Evolutionary conservation across 768 basidiomycete species (phyloP), one percentile per base, ranked within the genome.

Genomic region (Boletus reticuloceps): DNA sequence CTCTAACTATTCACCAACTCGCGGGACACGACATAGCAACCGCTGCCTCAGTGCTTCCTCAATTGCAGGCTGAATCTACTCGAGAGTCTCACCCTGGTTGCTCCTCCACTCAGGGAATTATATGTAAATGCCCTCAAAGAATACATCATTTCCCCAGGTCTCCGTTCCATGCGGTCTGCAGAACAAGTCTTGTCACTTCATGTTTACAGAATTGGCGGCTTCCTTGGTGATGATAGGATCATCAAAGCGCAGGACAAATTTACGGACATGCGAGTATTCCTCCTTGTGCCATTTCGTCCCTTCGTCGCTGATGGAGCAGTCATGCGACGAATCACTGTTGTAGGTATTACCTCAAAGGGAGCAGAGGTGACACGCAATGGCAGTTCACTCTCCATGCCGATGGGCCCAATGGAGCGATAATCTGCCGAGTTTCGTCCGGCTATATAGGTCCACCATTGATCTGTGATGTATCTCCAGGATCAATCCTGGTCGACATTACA

Each of bases 241-340:
- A 19, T 69, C 22, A 69, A 59, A 47, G 69, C 63, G 2, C 61
- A 62, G 31, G 69, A 69, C 37, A 68, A 58, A 40, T 34, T 41
- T 19, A 67, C 63, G 1, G 34, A 27, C n/a, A 39, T 56, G 68
- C 69, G 48, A 41, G 67, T 57, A 22, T 25, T 46, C 4, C 13
- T 50, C 25, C 6, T 37, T 17, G 11, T 37, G n/a, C 38, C 31
- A 14, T 55, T 29, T 13, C 6, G 38, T 50, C 41, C 19, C 40
- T 20, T n/a, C 36, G n/a, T 58, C 4, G 22, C 19, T 29, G 27
- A 22, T 37, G 34, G 34, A 45, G 1, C 6, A 42, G 29, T 45
- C 41, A 48, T 49, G 17, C 36, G 39, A 41, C 17, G 31, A 22
- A 17, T 19, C 29, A 20, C 19, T 14, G 6, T 43, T 34, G 36